These are phyloP conservation scores for Mucor circinelloides DNA, from an alignment of 371 early-diverging fungal species.

Conservation along the genomic window DNA sequence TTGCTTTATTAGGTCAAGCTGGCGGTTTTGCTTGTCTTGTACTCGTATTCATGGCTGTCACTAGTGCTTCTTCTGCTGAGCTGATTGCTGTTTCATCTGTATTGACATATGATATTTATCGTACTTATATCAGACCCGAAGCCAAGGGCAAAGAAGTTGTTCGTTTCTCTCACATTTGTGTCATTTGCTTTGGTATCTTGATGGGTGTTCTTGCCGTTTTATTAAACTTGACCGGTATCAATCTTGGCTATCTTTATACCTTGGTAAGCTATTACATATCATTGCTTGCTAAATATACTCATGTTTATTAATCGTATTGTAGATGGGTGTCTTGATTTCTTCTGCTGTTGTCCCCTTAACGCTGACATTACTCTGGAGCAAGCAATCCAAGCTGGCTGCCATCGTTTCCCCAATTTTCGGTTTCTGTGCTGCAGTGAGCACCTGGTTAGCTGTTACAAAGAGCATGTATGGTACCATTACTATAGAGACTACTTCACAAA, in stretches of 20 bases:
- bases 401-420: conserved; percentile 59
- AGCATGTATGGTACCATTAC: conserved; percentile 57
- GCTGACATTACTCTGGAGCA: conserved; percentile 65
- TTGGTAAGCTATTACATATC: conserved; percentile 21
- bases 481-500: conserved; percentile 56
- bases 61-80: conserved; percentile 69
- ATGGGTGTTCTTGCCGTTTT: conserved; percentile 70
- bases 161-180: conserved; percentile 57
- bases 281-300: not conserved
- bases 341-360: conserved; percentile 70
- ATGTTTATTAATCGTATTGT: not conserved
- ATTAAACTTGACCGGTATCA: conserved; percentile 62
- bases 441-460: conserved; percentile 65
- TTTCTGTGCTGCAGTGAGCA: conserved; percentile 50
- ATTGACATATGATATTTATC: conserved; percentile 69
- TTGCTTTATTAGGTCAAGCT: conserved; percentile 57
- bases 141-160: conserved; percentile 63
- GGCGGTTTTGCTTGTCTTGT: conserved; percentile 67
- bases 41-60: conserved; percentile 75
- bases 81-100: conserved; percentile 73
- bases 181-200: conserved; percentile 61
- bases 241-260: conserved; percentile 66
- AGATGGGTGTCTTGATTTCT: conserved; percentile 71
- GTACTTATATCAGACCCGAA: conserved; percentile 66
- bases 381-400: conserved; percentile 61